Conservation (phyloP, 2,329 filamentous ascomycete species). For the Trichophyton schoenleinii region DNA sequence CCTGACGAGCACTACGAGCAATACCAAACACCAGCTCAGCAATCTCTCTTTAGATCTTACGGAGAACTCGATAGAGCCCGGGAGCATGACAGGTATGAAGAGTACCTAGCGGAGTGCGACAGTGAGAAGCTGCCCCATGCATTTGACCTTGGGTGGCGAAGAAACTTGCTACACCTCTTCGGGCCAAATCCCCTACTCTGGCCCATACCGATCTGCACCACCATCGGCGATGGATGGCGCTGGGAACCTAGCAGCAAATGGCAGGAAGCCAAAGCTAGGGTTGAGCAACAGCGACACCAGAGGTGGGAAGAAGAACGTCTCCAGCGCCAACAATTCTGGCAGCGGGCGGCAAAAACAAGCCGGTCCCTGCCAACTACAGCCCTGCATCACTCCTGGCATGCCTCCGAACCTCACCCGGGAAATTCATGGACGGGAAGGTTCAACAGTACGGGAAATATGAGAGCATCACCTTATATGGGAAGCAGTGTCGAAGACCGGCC, state of each 20-base stretch:
- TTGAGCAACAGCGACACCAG: conserved; percentile 31
- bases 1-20: conserved; percentile 10
- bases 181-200: conserved; percentile 62
- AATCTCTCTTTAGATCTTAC: conserved; percentile 35
- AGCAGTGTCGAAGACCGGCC: conserved; percentile 17
- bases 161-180: conserved; percentile 71
- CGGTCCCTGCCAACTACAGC: not conserved
- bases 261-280: conserved; percentile 54
- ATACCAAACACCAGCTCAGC: conserved; percentile 34
- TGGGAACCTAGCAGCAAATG: conserved; percentile 82
- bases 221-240: conserved; percentile 80
- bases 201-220: conserved; percentile 70
- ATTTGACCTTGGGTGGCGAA: conserved; percentile 76
- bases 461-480: not conserved
- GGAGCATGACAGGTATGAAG: conserved; percentile 56
- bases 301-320: conserved; percentile 23
- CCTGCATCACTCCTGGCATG: not conserved
- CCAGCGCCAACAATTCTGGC: conserved; percentile 19
- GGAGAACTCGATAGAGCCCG: conserved; percentile 50
- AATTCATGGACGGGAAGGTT: not conserved
- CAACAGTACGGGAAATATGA: not conserved
- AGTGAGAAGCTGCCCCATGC: conserved; percentile 79
- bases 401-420: not conserved
- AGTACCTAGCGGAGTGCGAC: conserved; percentile 83
- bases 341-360: not conserved